phyloP scores from a whole-genome alignment of 176 grass and related monocot genomes.

The Bothriochloa decipiens region DNA sequence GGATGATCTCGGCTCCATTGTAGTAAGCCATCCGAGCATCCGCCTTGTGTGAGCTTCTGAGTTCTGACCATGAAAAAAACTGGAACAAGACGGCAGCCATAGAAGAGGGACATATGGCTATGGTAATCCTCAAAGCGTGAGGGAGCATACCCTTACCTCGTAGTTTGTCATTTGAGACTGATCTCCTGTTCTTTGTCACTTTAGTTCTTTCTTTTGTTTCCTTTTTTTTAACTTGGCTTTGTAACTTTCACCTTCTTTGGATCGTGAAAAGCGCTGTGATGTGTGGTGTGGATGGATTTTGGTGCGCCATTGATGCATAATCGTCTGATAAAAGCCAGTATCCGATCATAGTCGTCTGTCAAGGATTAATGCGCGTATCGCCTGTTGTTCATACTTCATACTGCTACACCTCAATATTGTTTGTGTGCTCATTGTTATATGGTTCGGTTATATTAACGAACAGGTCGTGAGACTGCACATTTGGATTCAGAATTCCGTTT shows the following conservation, averaged over 20 bases:
- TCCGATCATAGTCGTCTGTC: not conserved
- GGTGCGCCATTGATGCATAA: constrained; percentile 11
- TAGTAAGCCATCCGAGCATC: constrained; percentile 79
- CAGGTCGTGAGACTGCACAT: not conserved
- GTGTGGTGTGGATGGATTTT: constrained; percentile 46
- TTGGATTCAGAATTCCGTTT: not conserved
- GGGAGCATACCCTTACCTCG: constrained; percentile 33
- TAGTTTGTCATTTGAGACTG: constrained; percentile 43
- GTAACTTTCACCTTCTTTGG: constrained; percentile 43
- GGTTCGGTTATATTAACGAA: not conserved
- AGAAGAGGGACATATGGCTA: constrained; percentile 5
- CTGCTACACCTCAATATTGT: no score
- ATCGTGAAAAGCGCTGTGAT: constrained; percentile 35
- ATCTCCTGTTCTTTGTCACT: constrained; percentile 25
- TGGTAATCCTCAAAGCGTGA: constrained; percentile 21
- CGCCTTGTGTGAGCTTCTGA: constrained; percentile 56
- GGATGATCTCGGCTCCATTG: constrained; percentile 72
- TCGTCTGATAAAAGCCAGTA: constrained; percentile 29
- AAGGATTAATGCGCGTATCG: constrained; percentile 41
- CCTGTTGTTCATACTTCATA: not conserved
- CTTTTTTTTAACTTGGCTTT: constrained; percentile 5
- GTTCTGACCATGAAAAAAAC: constrained; percentile 4
- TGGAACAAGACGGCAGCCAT: constrained; percentile 39
- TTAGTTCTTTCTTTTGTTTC: not conserved
- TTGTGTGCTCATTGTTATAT: not conserved